Conservation (phyloP, 1,284 basidiomycete species). For the Irpex sp. region DNA sequence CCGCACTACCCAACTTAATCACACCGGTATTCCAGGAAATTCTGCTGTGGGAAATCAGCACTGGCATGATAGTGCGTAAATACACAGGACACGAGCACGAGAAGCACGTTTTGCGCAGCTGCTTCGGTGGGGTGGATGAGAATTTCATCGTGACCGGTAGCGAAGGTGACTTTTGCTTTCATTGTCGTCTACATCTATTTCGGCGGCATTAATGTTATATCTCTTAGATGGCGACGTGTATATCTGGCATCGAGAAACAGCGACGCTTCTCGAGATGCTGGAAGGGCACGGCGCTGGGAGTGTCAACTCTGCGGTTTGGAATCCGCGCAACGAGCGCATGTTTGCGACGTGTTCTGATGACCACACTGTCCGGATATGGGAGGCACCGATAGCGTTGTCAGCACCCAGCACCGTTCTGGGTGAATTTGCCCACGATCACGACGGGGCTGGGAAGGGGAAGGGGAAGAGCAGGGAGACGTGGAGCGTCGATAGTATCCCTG, state of each 20-base stretch:
- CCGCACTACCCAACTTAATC: conserved; percentile 2
- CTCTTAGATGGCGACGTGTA: conserved; percentile 82
- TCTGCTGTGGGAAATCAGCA: conserved; percentile 80
- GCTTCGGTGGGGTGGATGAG: conserved; percentile 90
- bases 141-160: conserved; percentile 93
- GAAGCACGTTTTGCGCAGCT: conserved; percentile 84
- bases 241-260: conserved; percentile 91
- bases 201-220: background rate
- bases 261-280: conserved; percentile 78
- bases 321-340: conserved; percentile 81
- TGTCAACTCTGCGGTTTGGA: conserved; percentile 97
- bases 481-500: conserved; percentile 30
- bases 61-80: conserved; percentile 68
- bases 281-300: conserved; percentile 82
- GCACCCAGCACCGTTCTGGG: conserved; percentile 13
- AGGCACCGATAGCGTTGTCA: conserved; percentile 42
- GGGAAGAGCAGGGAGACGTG: conserved; percentile 60
- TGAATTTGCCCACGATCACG: conserved; percentile 19
- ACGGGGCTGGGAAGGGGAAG: conserved; percentile 53
- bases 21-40: conserved; percentile 61
- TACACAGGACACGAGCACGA: conserved; percentile 83
- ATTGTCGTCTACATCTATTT: conserved; percentile 7
- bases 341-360: conserved; percentile 95
- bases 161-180: conserved; percentile 60
- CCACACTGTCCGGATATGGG: conserved; percentile 81